These are phyloP conservation scores for Globisporangium emineosum DNA, from an alignment of 352 stramenopile genomes.

Conservation along the genomic window DNA sequence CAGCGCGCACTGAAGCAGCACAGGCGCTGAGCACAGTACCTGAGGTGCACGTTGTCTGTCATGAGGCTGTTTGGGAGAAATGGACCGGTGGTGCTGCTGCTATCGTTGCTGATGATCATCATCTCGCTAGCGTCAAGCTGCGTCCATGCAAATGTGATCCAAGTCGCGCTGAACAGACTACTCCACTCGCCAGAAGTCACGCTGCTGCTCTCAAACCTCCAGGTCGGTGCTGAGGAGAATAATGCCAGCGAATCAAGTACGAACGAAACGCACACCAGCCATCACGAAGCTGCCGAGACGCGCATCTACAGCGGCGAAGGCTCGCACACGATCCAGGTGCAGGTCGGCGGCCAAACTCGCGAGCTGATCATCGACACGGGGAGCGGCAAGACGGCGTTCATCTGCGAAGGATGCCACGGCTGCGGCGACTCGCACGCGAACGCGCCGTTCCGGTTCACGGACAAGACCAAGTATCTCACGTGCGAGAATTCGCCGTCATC, in stretches of 20 bases:
- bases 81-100: neutral
- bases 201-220: constrained; percentile 5
- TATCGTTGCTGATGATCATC: neutral
- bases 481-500: constrained; percentile 34
- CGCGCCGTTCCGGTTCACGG: constrained; percentile 56
- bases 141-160: constrained; percentile 3
- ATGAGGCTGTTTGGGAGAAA: constrained; percentile 3
- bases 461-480: constrained; percentile 39
- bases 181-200: neutral
- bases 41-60: neutral
- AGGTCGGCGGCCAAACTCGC: constrained; percentile 54
- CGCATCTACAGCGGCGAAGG: constrained; percentile 38
- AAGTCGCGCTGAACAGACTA: constrained; percentile 11
- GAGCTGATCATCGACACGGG: constrained; percentile 97
- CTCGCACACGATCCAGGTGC: constrained; percentile 71
- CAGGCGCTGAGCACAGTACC: neutral
- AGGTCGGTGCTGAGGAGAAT: neutral
- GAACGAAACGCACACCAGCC: neutral
- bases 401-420: constrained; percentile 85
- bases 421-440: constrained; percentile 90
- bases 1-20: neutral
- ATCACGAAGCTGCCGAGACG: constrained; percentile 13
- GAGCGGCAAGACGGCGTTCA: constrained; percentile 94
- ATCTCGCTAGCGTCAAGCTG: neutral
- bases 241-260: neutral